These are phyloP conservation scores for Aethionema arabicum DNA, from an alignment of 345 rosid genomes.

Conservation along the genomic window DNA sequence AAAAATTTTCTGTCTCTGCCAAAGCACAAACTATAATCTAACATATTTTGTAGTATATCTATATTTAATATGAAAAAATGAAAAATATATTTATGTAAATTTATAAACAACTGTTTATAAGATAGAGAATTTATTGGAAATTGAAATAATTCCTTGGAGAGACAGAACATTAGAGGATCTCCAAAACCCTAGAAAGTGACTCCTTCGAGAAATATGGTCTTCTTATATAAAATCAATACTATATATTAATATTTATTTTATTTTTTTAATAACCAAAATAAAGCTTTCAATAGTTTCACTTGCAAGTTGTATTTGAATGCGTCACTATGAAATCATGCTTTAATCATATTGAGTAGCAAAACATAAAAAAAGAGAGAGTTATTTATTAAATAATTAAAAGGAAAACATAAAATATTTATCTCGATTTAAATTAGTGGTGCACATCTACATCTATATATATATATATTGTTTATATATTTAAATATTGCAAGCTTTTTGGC, in stretches of 20 bases:
- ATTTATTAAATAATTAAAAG: not conserved
- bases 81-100: not conserved
- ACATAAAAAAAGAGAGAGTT: too few relatives aligned
- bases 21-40: not conserved
- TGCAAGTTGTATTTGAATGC: constrained; percentile 17
- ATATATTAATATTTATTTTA: not conserved
- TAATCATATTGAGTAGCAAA: constrained; percentile 23
- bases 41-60: too few relatives aligned
- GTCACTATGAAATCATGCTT: constrained; percentile 30
- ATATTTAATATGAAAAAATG: not conserved
- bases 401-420: constrained; percentile 3
- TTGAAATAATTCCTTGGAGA: constrained; percentile 35
- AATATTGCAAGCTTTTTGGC: not conserved
- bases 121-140: constrained; percentile 41
- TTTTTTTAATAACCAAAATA: not conserved
- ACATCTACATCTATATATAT: too few relatives aligned
- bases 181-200: constrained; percentile 45
- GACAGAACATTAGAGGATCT: constrained; percentile 37
- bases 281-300: constrained; percentile 1
- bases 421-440: not conserved
- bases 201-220: constrained; percentile 34
- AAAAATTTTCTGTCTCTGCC: too few relatives aligned
- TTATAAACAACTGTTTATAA: not conserved
- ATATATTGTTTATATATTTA: not conserved
- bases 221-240: constrained; percentile 8